Base-by-base conservation (phyloP, 192 early-diverging fungal genomes). In the Lobosporangium transversale region DNA sequence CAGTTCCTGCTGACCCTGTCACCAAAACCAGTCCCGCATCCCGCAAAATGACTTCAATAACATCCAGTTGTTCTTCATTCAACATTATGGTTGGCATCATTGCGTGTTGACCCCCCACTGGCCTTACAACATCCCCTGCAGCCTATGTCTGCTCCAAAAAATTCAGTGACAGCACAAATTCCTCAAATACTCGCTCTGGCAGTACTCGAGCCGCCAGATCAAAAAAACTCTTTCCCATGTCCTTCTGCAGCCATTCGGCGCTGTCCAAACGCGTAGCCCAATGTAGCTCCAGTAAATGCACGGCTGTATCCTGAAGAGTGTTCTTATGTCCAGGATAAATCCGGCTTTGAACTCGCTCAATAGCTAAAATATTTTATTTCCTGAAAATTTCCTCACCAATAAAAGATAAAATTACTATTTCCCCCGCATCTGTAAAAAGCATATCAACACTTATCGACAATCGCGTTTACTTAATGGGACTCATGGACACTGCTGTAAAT, bases 1-100 rank as follows among this genome's bases (percentile, higher is more conserved):
- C 67, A 17, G 58, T 61, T 4, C 58, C 67, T 7, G 67, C 67
- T 6, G 58, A 32, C 14, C 67, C 67, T 47, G 67, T 69, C 29
- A 69, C 58, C 2, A 69, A 44, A 54, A 35, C 17, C 6, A 7
- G 30, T 30, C 53, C 53, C 4, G 11, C 9, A 18, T 17, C 17
- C 2, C 26, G 14, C 10, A 29, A 3, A 14, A 54, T 35, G 1
- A 6, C 17, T 15, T 54, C 30, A 29, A 54, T 7, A 12, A 33
- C 32, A 10, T 11, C 8, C 8, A 12, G 29, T 35, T 54, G 53
- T 33, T 54, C 53, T 2, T 31, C 11, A 18, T 54, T 54, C 31
- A 54, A n/a, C n/a, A 47, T 10, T 4, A 4, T 17, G 23, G 7
- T 10, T 6, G 45, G 5, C 17, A 47, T 47, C n/a, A n/a, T n/a